Base-by-base conservation (phyloP, 2,329 filamentous ascomycete species). In the Trichothecium roseum region DNA sequence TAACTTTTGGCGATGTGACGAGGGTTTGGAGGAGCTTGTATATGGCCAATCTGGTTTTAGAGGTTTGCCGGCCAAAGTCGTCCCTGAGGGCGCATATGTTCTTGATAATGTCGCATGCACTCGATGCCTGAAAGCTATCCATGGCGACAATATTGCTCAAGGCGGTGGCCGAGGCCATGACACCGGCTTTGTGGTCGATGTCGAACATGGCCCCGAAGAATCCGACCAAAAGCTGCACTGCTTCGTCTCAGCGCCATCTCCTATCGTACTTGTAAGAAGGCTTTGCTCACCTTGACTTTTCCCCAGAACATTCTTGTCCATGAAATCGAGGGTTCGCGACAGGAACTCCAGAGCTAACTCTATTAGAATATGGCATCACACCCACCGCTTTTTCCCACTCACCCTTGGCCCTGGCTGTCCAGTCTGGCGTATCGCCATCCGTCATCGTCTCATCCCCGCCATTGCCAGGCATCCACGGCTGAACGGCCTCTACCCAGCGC, bases 161-260 rank as follows among this genome's bases (percentile, higher is more conserved):
- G 2, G 72, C 71, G 30, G 63, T 68, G 4, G 69, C 59, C 3
- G 72, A 70, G 1, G 72, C 63, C 30, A 69, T 54, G 37, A 76
- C 66, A 28, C 72, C 72, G n/a, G 69, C 71, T 46, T 71, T 71
- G 53, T 74, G 70, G 42, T 76, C 72, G 36, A 70, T 65, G 3
- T 68, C 68, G 42, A 75, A 76, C 60, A 76, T 71, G 39, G 68
- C 66, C 12, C 67, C 65, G 38, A 77, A 77, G 54, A 75, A 77
- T 26, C 58, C 56, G 18, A 73, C 56, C 8, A 72, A 49, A 1
- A 71, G 50, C 34, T 65, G 63, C 22, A 70, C 58, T 42, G 17
- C 7, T 3, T 14, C 12, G 5, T 3, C 6, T 28, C 30, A 28
- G 18, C 7, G 15, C 2, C 14, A 16, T 12, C 1, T 37, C 13